Evolutionary conservation across 805 yeast genomes (phyloP), one percentile per base, ranked within the genome.

Genomic region (Lachancea sp.): DNA sequence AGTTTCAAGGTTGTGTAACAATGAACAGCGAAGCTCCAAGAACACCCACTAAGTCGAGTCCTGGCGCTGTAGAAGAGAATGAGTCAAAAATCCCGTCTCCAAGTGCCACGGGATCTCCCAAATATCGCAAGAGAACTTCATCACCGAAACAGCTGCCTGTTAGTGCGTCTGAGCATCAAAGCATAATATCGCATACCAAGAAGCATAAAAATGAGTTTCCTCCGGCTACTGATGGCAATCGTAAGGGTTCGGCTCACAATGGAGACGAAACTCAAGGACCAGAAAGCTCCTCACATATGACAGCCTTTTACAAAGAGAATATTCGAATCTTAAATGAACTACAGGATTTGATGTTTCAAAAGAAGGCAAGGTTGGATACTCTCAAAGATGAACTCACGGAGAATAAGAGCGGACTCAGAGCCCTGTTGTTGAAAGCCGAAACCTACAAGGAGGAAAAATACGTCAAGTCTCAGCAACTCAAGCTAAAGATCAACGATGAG

Each of bases 401-500:
- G 16, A 42, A 52, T 15, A 49, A 49, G 33, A 50, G 47, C n/a
- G 51, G 54, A 34, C 48, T 52, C 15, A 50, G 53, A n/a, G 50
- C 55, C 22, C 32, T 56, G 7, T 53, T 57, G 30, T 52, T 58
- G 9, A 56, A 54, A 46, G 51, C 62, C 49, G 59, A 62, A 36
- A 59, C 57, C 37, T 42, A 56, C 42, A 49, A 57, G 25, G 60
- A 54, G 30, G 65, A 59, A 38, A 59, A 59, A 41, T 45, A 53
- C 16, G 45, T 50, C 18, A 54, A 60, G 30, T 45, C 42, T 8
- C 56, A 59, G 22, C 62, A 60, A 20, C 51, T 65, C 27, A 59
- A 57, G 37, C 46, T 59, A 11, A 65, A 68, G 36, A 53, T 59
- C 41, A 57, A 58, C 38, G 69, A 67, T 38, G 41, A 69, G 13